A percentile compares a stretch with the other conserved stretches of the same genome.
phyloP scores from a whole-genome alignment of 2,329 filamentous ascomycete species.

The Pseudogymnoascus sp. region DNA sequence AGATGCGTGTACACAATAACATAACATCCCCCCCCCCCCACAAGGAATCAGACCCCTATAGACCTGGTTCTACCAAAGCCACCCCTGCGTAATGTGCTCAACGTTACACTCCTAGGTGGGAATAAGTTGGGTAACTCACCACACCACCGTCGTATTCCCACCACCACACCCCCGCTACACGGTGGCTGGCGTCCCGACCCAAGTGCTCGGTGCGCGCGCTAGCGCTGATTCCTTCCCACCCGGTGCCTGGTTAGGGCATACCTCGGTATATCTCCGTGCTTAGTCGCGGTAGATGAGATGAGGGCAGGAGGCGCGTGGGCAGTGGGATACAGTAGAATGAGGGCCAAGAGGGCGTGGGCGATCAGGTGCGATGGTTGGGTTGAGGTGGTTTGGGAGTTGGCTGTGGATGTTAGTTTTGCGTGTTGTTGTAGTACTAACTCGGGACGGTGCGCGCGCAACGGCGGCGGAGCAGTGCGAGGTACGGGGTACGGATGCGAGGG shows the following conservation, averaged over 20 bases:
- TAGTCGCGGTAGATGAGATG: neutral
- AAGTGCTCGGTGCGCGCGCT: neutral
- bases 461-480: neutral
- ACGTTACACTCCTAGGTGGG: neutral
- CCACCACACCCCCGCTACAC: neutral
- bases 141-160: neutral
- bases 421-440: neutral
- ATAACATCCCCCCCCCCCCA: neutral
- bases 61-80: neutral
- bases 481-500: neutral
- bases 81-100: neutral
- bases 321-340: neutral
- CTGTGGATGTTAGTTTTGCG: neutral
- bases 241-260: neutral
- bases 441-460: neutral
- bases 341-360: neutral
- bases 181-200: neutral
- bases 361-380: neutral
- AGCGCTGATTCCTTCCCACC: neutral
- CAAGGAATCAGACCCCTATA: neutral
- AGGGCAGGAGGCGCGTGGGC: neutral
- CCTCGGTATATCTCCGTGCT: neutral
- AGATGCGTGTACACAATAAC: too few species aligned
- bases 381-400: neutral
- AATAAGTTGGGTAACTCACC: neutral